A percentile compares a stretch with the other conserved stretches of the same genome.
phyloP scores from a whole-genome alignment of 1,139 yeast species.

The Pichia cactophila region DNA sequence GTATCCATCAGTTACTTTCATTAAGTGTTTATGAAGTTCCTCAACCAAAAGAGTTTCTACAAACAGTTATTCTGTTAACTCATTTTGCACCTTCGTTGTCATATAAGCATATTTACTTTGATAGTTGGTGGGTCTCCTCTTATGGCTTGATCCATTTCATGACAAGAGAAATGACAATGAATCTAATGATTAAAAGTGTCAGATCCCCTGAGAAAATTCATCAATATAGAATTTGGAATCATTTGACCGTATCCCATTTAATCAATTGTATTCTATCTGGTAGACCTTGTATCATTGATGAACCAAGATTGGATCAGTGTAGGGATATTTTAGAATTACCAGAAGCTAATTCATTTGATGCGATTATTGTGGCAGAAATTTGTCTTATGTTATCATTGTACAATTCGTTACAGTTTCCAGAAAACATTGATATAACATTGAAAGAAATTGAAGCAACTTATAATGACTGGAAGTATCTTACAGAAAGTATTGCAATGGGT shows the following conservation, averaged over 20 bases:
- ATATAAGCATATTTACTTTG: constrained; percentile 36
- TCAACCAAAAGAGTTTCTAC: constrained; percentile 45
- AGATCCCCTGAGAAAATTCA: constrained; percentile 18
- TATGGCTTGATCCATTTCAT: constrained; percentile 52
- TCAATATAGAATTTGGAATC: constrained; percentile 63
- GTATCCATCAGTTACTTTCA: constrained; percentile 39
- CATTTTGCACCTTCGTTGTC: constrained; percentile 53
- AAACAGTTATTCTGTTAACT: constrained; percentile 52
- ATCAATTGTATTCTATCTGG: constrained; percentile 65
- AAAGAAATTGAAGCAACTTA: constrained; percentile 19
- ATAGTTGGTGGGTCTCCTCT: constrained; percentile 59
- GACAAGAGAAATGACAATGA: constrained; percentile 36
- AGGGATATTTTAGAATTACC: constrained; percentile 56
- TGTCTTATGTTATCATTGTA: constrained; percentile 55
- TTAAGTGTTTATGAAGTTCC: constrained; percentile 37
- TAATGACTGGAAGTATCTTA: constrained; percentile 21
- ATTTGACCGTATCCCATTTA: constrained; percentile 60
- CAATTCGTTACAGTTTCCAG: constrained; percentile 44
- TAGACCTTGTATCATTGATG: constrained; percentile 67
- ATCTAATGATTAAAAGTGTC: constrained; percentile 21
- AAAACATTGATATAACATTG: constrained; percentile 20
- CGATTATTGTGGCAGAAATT: constrained; percentile 73
- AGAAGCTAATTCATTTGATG: constrained; percentile 69
- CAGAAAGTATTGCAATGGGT: constrained; percentile 17
- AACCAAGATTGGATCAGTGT: constrained; percentile 54